Evolutionary conservation across 2,329 filamentous ascomycete species (phyloP), one percentile per base, ranked within the genome.

Genomic region (Stagonosporopsis tanaceti): DNA sequence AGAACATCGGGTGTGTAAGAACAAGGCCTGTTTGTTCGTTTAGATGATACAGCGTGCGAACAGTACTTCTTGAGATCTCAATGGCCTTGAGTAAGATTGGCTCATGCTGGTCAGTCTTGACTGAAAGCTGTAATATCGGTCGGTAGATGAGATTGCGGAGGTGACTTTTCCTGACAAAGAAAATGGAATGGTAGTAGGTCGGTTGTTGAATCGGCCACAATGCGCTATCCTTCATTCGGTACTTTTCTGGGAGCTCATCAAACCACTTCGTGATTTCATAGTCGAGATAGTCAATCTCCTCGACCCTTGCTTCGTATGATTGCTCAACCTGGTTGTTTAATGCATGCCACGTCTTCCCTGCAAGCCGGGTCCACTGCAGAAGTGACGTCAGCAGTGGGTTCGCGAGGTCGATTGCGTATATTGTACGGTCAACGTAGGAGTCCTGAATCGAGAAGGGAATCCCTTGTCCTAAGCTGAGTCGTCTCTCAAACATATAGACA

Each of bases 391-490:
- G 47, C 17, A 60, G 40, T n/a, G 57, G 57, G 25, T 55, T 60
- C 2, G 46, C 17, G 28, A 39, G 41, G 12, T 52, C 51, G 12
- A 56, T 46, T 5, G 47, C 40, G 41, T 56, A 60, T 8, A 60
- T 44, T 6, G 57, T 38, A 14, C 47, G 47, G 24, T 60, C 57
- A 24, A 60, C 56, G 41, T 60, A 56, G 6, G 57, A 53, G 28
- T 60, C 57, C 50, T 60, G 57, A 17, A 60, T 57, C 14, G 53
- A 60, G 22, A 60, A 60, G 37, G 57, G 57, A 38, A 60, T 60
- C 8, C 53, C 57, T 48, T 60, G 57, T 25, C 57, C 57, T 20
- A 60, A 20, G 30, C 57, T 60, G 9, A 60, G 34, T 47, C 57
- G 34, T 14, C 57, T 45, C 34, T 60, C 57, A 15, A 60, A 34